Conservation (phyloP, 345 rosid genomes). For the Eutrema japonicum region DNA sequence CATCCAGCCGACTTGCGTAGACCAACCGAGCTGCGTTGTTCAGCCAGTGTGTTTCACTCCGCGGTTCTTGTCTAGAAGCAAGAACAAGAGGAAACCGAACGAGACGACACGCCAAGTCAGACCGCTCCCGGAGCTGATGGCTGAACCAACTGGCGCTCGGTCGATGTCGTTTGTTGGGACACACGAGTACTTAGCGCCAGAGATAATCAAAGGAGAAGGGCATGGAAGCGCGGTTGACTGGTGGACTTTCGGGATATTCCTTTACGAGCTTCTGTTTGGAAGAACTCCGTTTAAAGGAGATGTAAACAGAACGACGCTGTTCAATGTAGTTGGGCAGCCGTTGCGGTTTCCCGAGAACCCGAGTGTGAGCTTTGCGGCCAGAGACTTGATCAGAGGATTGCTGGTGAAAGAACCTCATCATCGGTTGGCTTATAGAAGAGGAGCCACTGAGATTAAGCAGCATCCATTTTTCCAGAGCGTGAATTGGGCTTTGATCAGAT, state of each 20-base stretch:
- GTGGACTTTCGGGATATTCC: constrained; percentile 92
- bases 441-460: constrained; percentile 82
- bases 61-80: constrained; percentile 55
- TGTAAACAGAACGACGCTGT: constrained; percentile 67
- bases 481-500: constrained; percentile 89
- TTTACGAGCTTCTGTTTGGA: constrained; percentile 82
- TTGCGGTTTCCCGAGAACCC: constrained; percentile 77
- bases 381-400: constrained; percentile 75
- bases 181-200: constrained; percentile 91
- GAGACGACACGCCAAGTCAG: constrained; percentile 52
- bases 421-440: constrained; percentile 73
- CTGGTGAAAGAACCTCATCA: constrained; percentile 86
- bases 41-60: constrained; percentile 67
- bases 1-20: constrained; percentile 62
- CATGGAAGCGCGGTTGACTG: constrained; percentile 92
- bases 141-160: constrained; percentile 80
- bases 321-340: constrained; percentile 78
- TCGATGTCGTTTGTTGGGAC: constrained; percentile 94
- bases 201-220: constrained; percentile 84
- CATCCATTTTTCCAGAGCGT: constrained; percentile 81
- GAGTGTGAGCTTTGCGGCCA: constrained; percentile 70
- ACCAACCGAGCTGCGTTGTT: constrained; percentile 53
- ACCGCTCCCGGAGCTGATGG: constrained; percentile 79
- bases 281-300: constrained; percentile 80
- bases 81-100: constrained; percentile 41